Evolutionary conservation across 306 rosid genomes (phyloP), one percentile per base, ranked within the genome.

Genomic region (Cucurbita ficifolia): DNA sequence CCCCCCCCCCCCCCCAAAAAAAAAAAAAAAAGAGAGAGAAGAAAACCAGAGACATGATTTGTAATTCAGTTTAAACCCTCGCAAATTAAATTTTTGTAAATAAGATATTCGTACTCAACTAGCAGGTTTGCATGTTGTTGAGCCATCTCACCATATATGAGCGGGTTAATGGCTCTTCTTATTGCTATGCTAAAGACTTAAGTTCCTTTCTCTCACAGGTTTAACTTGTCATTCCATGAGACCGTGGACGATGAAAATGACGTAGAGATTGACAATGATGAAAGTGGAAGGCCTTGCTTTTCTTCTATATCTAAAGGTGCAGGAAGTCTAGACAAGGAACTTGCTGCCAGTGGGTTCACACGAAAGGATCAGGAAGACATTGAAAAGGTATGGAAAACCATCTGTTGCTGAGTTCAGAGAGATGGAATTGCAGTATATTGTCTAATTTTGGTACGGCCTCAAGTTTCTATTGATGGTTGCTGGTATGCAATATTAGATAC

Each of bases 341-440:
- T 92, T 81, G 86, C 92, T 75, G 97, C 96, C 76, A 92, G 97
- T 84, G 97, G 97, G 70, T 92, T 92, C 81, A 77, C 88, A 64
- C 85, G 76, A 77, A 90, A 87, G 86, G 89, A 94, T 21, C 96
- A 86, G 40, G 89, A 87, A 75, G 84, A 79, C 74, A 88, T 93
- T 62, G 92, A 88, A 80, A 82, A 87, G 96, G 97, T 90, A 86
- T 29, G 35, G 0, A 71, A 60, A 33, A 76, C 19, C 24, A 36
- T 63, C 24, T 79, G 48, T 71, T 67, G 56, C 35, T 78, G 2
- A 45, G 60, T 59, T 11, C 21, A 16, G 57, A 22, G 12, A 46
- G 18, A 69, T 19, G 71, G 70, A 9, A 42, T 45, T 42, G 55
- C 36, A 62, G 11, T 5, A 62, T 39, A 62, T 62, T 18, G 6